These are phyloP conservation scores for Penicillium macrosclerotiorum DNA, from an alignment of 495 filamentous ascomycete species.

Conservation along the genomic window DNA sequence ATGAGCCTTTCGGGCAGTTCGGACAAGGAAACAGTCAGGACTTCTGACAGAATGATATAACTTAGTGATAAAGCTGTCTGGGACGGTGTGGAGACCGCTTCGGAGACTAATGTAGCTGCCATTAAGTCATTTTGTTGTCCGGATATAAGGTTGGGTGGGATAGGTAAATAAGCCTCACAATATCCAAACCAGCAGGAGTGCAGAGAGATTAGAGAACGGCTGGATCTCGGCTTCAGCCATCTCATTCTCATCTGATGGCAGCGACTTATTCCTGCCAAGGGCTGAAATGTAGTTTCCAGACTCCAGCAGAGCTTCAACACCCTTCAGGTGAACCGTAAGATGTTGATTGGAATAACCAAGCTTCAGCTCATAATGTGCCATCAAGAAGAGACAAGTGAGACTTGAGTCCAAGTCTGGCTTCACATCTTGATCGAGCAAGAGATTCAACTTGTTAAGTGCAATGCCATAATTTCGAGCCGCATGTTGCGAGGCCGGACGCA, in stretches of 20 bases:
- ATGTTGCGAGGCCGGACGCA: background rate
- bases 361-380: background rate
- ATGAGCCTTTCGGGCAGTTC: background rate
- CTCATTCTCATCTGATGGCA: background rate
- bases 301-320: background rate
- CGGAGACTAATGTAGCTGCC: background rate
- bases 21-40: background rate
- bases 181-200: background rate
- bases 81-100: background rate
- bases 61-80: background rate
- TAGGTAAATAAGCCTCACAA: background rate
- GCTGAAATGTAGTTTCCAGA: background rate
- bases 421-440: background rate
- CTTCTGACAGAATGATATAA: background rate
- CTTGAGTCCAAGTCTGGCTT: background rate
- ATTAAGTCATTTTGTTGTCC: background rate
- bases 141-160: background rate
- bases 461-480: background rate
- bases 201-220: background rate
- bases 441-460: background rate
- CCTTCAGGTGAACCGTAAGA: background rate
- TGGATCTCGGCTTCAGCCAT: background rate
- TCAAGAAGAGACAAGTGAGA: background rate
- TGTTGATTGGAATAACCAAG: background rate
- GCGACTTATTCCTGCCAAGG: background rate